Conservation (phyloP, 768 basidiomycete genomes). For the Termitomyces sp. region DNA sequence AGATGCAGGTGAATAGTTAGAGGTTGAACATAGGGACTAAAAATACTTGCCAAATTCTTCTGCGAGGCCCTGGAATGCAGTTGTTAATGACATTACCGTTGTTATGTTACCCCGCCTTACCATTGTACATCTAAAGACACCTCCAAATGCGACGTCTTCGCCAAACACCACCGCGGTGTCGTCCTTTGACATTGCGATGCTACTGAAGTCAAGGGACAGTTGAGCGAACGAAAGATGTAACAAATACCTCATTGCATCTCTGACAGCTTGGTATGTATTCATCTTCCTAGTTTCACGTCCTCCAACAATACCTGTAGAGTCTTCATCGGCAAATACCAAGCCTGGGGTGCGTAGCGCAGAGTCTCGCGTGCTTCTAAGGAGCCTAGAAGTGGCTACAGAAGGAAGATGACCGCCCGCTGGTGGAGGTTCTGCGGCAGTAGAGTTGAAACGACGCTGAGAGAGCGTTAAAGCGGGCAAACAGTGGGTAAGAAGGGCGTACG, state of each 20-base stretch:
- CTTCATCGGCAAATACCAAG: constrained; percentile 68
- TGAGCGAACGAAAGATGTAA: neutral
- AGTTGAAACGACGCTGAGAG: constrained; percentile 41
- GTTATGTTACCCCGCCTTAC: constrained; percentile 36
- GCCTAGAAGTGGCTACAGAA: constrained; percentile 63
- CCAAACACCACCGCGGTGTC: constrained; percentile 89
- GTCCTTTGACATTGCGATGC: constrained; percentile 82
- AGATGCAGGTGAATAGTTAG: constrained; percentile 6
- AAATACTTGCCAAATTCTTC: constrained; percentile 80
- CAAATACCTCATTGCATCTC: constrained; percentile 80
- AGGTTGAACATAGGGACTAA: too few species aligned
- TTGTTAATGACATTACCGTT: neutral
- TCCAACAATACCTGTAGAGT: constrained; percentile 48
- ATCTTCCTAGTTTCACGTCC: constrained; percentile 91
- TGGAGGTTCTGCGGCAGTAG: constrained; percentile 58
- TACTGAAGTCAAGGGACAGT: constrained; percentile 21
- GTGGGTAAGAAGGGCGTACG: constrained; percentile 2
- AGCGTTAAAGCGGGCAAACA: neutral
- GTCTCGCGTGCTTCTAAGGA: constrained; percentile 66
- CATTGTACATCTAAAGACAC: constrained; percentile 93
- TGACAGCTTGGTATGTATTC: constrained; percentile 91
- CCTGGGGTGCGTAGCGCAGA: constrained; percentile 69
- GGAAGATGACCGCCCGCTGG: constrained; percentile 77
- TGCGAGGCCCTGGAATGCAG: constrained; percentile 62
- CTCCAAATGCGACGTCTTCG: constrained; percentile 89